Evolutionary conservation across 1,139 yeast genomes (phyloP).

Genomic region (Blastobotrys indianensis): DNA sequence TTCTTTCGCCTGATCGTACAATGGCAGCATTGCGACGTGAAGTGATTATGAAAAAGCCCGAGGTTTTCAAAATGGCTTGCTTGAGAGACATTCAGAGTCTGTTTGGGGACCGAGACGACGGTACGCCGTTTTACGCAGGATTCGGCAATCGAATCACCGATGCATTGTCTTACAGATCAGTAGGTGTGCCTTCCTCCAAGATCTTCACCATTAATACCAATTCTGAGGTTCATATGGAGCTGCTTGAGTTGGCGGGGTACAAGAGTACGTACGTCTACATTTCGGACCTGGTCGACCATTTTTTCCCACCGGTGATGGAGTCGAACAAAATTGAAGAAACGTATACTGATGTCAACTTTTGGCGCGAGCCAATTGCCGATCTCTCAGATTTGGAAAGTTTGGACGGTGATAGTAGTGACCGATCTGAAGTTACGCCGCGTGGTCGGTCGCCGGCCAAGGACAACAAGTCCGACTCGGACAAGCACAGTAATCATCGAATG

Average conservation of each 20-base stretch:
- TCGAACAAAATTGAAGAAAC: conserved; percentile 34
- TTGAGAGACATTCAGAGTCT: conserved; percentile 75
- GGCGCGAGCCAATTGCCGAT: conserved; percentile 78
- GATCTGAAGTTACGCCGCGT: conserved; percentile 3
- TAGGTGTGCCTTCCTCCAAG: conserved; percentile 88
- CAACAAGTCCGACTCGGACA: neutral
- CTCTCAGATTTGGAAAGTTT: conserved; percentile 49
- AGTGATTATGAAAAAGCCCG: conserved; percentile 90
- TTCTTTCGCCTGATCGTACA: conserved; percentile 91
- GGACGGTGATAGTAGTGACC: conserved; percentile 24
- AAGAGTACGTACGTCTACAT: conserved; percentile 82
- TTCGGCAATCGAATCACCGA: conserved; percentile 97
- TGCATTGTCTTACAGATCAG: conserved; percentile 90
- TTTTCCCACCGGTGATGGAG: conserved; percentile 69
- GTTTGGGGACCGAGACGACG: conserved; percentile 32
- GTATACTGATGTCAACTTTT: conserved; percentile 80
- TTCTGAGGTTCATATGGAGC: conserved; percentile 97
- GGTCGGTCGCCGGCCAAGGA: conserved; percentile 9
- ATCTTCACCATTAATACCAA: conserved; percentile 94
- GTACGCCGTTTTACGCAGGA: conserved; percentile 91
- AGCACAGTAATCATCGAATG: too few relatives aligned
- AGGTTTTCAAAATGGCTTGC: conserved; percentile 97
- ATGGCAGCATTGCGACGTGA: conserved; percentile 92
- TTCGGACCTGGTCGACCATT: conserved; percentile 93
- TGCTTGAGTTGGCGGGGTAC: conserved; percentile 89